phyloP scores from a whole-genome alignment of 2,329 filamentous ascomycete species.

The Trichoderma koningii region DNA sequence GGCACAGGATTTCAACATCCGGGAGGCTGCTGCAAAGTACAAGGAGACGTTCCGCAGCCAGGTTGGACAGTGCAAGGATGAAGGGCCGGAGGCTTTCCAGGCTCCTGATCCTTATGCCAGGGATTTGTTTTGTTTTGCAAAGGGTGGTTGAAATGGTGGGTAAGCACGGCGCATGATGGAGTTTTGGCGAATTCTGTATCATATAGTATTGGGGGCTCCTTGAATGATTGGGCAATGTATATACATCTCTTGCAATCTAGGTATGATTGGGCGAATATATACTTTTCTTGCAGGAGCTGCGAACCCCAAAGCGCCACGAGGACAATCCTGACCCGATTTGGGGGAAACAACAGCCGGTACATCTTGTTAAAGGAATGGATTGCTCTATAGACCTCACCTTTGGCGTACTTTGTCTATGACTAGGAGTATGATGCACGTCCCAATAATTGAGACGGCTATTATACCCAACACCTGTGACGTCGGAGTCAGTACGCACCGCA shows the following conservation, averaged over 20 bases:
- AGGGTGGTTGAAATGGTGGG: slow-evolving; percentile 34
- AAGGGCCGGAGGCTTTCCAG: slow-evolving; percentile 32
- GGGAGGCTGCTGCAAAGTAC: slow-evolving; percentile 53
- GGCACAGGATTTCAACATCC: slow-evolving; percentile 45
- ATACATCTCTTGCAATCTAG: too few relatives aligned
- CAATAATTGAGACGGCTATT: slow-evolving; percentile 64
- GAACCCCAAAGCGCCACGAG: too few relatives aligned
- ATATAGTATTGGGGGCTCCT: not conserved
- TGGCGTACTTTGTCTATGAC: slow-evolving; percentile 47
- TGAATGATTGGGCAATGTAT: too few relatives aligned
- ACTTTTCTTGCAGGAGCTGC: too few relatives aligned
- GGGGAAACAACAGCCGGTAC: not conserved
- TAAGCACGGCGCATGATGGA: slow-evolving; percentile 9
- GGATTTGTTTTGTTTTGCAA: slow-evolving; percentile 65
- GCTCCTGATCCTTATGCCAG: slow-evolving; percentile 45
- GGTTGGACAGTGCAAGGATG: slow-evolving; percentile 65
- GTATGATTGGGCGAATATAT: too few relatives aligned
- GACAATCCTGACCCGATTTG: too few relatives aligned
- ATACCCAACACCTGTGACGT: slow-evolving; percentile 59
- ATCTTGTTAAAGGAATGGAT: not conserved
- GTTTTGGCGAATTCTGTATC: not conserved
- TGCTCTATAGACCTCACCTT: not conserved
- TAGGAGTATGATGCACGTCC: slow-evolving; percentile 65
- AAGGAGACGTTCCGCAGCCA: slow-evolving; percentile 59
- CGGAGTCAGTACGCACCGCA: not conserved